Conservation (phyloP, 192 early-diverging fungal species). For the Coemansia sp. region DNA sequence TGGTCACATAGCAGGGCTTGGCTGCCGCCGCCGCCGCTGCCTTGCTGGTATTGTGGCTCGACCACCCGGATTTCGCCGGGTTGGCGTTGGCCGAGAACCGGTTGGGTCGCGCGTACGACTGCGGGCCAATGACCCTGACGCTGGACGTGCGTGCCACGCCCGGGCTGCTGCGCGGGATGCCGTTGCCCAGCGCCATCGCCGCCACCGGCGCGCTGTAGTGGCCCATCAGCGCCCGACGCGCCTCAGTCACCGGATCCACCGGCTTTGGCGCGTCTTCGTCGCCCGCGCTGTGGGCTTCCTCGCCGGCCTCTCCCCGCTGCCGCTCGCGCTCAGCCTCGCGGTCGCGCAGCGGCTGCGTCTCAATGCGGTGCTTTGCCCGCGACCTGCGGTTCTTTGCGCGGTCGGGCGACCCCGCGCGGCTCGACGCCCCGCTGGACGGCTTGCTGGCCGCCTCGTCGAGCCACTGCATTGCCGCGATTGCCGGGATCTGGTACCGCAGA, state of each 20-base stretch:
- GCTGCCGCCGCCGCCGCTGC: background rate
- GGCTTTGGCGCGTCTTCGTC: background rate
- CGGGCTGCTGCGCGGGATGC: conserved; percentile 35
- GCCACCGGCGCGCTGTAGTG: conserved; percentile 37
- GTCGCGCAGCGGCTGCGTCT: conserved; percentile 48
- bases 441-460: conserved; percentile 3
- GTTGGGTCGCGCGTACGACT: conserved; percentile 35
- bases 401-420: conserved; percentile 32
- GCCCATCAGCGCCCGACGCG: conserved; percentile 39
- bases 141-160: conserved; percentile 20
- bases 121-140: conserved; percentile 39
- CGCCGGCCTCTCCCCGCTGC: background rate
- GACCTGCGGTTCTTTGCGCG: conserved; percentile 13
- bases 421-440: conserved; percentile 21
- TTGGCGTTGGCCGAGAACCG: background rate
- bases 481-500: conserved; percentile 27
- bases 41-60: background rate
- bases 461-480: conserved; percentile 9
- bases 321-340: conserved; percentile 49
- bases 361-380: conserved; percentile 31
- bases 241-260: conserved; percentile 37
- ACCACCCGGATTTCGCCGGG: too few relatives aligned
- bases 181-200: conserved; percentile 15
- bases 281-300: background rate
- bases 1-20: too few relatives aligned